Conservation (phyloP, 2,329 filamentous ascomycete genomes). For the Pestalotiopsis sp. region DNA sequence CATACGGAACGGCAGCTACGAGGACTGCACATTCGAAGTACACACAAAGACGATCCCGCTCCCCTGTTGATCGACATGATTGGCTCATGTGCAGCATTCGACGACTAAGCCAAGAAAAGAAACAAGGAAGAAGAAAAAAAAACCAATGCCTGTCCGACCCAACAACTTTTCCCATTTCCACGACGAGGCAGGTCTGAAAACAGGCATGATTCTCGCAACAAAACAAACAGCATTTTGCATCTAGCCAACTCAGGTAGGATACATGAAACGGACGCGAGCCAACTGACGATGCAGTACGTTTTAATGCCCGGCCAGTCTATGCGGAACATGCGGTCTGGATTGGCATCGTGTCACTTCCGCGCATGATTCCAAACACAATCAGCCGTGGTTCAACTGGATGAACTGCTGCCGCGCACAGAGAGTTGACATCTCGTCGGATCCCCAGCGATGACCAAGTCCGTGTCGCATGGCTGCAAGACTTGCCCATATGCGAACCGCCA, state of each 20-base stretch:
- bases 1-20: neutral
- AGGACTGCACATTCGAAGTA: neutral
- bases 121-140: neutral
- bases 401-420: neutral
- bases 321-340: constrained; percentile 14
- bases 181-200: neutral
- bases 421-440: neutral
- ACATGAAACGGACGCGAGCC: neutral
- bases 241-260: neutral
- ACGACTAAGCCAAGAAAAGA: neutral
- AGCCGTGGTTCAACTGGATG: neutral
- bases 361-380: constrained; percentile 1
- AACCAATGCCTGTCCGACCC: neutral
- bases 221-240: neutral
- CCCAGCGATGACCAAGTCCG: neutral
- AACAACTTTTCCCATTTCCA: neutral
- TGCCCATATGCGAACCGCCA: neutral
- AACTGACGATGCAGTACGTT: neutral
- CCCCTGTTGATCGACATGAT: neutral
- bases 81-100: neutral
- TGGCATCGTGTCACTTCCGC: constrained; percentile 8
- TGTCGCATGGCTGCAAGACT: neutral
- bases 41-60: neutral
- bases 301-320: constrained; percentile 2
- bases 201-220: neutral